Evolutionary conservation across 1,284 basidiomycete genomes (phyloP), one percentile per base, ranked within the genome.

Genomic region (Papiliotrema terrestris): DNA sequence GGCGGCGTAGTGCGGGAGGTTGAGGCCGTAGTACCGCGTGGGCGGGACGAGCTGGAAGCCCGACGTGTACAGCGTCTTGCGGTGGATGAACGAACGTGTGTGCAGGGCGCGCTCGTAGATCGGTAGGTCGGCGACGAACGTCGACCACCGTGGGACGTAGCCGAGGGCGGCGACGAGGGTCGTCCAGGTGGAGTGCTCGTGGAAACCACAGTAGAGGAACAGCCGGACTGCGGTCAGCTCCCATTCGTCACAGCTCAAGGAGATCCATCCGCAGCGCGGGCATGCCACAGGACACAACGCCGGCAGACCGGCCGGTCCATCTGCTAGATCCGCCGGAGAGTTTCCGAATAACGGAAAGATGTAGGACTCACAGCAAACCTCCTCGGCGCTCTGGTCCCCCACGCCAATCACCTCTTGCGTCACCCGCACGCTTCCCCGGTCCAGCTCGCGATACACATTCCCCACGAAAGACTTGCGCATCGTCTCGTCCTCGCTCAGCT

Each of bases 11-110:
- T 70, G 59, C 4, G 47, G 45, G 11, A 63, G 51, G 19, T n/a
- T 46, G 22, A 17, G 35, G 9, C 56, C 53, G 44, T 67, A 70
- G 53, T 68, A 65, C n/a, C 62, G 39, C 0, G 63, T 68, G 1
- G 68, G 68, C 14, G 68, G 68, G 5, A 70, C 68, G n/a, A 65
- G 26, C 54, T 70, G 68, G 52, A 70, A 70, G 14, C 56, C 63
- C 15, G 56, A 57, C 14, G 47, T 52, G 52, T 68, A 70, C 39
- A 70, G 60, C 15, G 39, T 55, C 45, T 62, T 42, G 17, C 52
- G 45, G 25, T 59, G 54, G 11, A 56, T 43, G 15, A 61, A 23
- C 19, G 61, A 65, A n/a, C 46, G 43, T 1, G 58, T 19, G 41
- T 63, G 48, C 19, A 70, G 54, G 9, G 57, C 56, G 0, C 49